A percentile compares a stretch with the other conserved stretches of the same genome.
Evolutionary conservation across 148 eudicot genomes (phyloP).

Genomic region (Chenopodium album): DNA sequence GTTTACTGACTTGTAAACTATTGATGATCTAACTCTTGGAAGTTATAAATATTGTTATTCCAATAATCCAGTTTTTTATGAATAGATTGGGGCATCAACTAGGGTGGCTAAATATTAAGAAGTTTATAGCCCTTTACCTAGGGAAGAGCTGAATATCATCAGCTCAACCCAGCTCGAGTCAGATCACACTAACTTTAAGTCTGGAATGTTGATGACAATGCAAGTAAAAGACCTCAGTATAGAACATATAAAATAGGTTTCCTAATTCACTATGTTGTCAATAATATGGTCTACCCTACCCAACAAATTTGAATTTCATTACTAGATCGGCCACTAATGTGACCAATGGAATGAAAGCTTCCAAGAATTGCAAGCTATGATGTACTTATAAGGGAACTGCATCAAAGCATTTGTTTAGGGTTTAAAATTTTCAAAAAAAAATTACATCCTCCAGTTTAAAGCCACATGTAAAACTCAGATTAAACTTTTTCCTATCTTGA

Average conservation of each 20-base stretch:
- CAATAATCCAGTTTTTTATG: background rate
- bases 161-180: background rate
- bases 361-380: no score
- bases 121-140: background rate
- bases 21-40: conserved; percentile 6
- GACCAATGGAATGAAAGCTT: no score
- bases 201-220: no score
- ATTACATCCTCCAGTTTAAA: conserved; percentile 8
- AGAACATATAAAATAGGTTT: no score
- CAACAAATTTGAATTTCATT: no score
- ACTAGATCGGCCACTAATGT: no score
- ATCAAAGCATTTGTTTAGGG: conserved; percentile 17
- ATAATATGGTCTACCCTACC: no score
- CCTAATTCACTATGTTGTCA: no score
- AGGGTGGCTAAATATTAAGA: background rate
- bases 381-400: conserved; percentile 58
- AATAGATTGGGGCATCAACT: background rate
- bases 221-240: no score
- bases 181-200: background rate
- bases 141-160: background rate
- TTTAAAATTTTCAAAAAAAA: background rate
- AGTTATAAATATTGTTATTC: background rate
- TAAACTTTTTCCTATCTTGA: background rate
- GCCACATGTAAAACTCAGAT: background rate
- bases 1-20: conserved; percentile 10